Evolutionary conservation across 2,329 filamentous ascomycete genomes (phyloP).

Genomic region (Trichoderma pleuroti): DNA sequence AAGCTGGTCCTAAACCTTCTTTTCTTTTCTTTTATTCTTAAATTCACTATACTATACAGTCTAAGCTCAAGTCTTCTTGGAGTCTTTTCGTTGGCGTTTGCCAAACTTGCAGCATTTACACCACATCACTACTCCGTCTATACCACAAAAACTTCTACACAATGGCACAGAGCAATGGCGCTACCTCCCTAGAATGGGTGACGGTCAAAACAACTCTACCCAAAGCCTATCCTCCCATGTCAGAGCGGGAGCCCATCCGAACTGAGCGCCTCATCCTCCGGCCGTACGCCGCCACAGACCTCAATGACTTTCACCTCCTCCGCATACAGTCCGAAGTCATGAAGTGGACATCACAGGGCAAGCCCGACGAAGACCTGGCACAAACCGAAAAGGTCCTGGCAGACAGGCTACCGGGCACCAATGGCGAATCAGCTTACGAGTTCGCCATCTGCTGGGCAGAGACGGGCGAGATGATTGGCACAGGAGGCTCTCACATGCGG

Average conservation of each 20-base stretch:
- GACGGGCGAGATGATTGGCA: constrained; percentile 50
- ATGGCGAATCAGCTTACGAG: constrained; percentile 53
- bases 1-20: not conserved
- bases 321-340: constrained; percentile 60
- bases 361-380: constrained; percentile 41
- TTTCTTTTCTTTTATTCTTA: not conserved
- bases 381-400: constrained; percentile 42
- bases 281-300: constrained; percentile 48
- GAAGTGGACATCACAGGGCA: constrained; percentile 49
- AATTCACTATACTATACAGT: not conserved
- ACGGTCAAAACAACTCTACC: constrained; percentile 50
- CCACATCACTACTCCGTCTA: not conserved
- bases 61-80: not conserved
- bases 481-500: constrained; percentile 42
- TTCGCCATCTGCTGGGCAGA: constrained; percentile 48
- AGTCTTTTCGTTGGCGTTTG: not conserved
- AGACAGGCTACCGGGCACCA: constrained; percentile 39
- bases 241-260: constrained; percentile 37
- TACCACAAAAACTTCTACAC: not conserved
- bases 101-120: not conserved
- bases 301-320: constrained; percentile 48
- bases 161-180: constrained; percentile 23
- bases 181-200: constrained; percentile 29
- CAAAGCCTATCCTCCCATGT: constrained; percentile 40
- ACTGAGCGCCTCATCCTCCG: constrained; percentile 56